phyloP scores from a whole-genome alignment of 2,329 filamentous ascomycete species.

The Lasiodiplodia sp. region DNA sequence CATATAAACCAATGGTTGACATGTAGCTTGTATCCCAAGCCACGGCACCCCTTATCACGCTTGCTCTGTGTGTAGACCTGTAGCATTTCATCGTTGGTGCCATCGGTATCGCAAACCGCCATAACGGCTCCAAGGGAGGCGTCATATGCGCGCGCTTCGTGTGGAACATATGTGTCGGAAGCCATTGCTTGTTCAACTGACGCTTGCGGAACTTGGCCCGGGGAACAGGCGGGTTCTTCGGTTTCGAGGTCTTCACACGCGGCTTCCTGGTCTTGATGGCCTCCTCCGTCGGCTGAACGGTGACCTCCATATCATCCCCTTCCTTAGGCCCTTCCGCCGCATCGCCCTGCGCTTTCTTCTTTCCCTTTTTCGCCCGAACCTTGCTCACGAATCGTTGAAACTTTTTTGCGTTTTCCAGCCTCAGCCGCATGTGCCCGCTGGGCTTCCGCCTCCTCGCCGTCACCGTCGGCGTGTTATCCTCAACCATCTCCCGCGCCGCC shows the following conservation, averaged over 20 bases:
- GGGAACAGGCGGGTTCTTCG: slow-evolving; percentile 68
- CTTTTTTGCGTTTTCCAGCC: slow-evolving; percentile 78
- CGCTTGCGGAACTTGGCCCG: slow-evolving; percentile 81
- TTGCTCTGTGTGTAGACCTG: slow-evolving; percentile 82
- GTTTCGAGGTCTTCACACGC: slow-evolving; percentile 73
- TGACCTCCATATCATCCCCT: slow-evolving; percentile 33
- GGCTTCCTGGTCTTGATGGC: slow-evolving; percentile 53
- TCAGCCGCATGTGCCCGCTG: slow-evolving; percentile 60
- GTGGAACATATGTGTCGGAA: slow-evolving; percentile 94
- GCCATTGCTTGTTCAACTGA: slow-evolving; percentile 88
- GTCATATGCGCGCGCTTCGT: slow-evolving; percentile 93
- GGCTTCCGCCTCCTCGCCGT: slow-evolving; percentile 70
- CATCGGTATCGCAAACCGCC: slow-evolving; percentile 86
- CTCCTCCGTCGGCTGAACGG: slow-evolving; percentile 40
- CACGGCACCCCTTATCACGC: slow-evolving; percentile 76
- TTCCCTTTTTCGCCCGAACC: slow-evolving; percentile 33
- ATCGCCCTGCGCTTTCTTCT: slow-evolving; percentile 45
- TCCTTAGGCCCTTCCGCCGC: slow-evolving; percentile 34
- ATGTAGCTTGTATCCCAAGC: slow-evolving; percentile 96
- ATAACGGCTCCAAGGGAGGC: slow-evolving; percentile 76
- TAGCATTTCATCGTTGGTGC: slow-evolving; percentile 91
- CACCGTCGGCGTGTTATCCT: slow-evolving; percentile 89
- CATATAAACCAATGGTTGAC: slow-evolving; percentile 82
- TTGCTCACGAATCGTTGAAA: slow-evolving; percentile 60
- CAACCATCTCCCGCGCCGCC: slow-evolving; percentile 77